Evolutionary conservation across 306 rosid genomes (phyloP), one percentile per base, ranked within the genome.

Genomic region (Lagenaria siceraria): DNA sequence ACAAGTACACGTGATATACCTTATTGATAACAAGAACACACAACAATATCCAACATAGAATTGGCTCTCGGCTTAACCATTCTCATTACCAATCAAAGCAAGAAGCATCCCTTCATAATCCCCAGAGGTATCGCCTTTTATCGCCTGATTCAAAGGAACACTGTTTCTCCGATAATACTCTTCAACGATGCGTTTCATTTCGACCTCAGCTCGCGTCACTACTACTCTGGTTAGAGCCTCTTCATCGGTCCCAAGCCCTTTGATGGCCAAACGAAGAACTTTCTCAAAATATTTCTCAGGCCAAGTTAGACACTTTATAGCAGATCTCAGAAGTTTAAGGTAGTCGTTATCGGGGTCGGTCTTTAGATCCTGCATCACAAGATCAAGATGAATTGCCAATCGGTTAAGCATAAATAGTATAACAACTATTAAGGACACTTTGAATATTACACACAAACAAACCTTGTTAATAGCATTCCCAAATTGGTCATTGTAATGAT

Each of bases 211-310:
- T 27, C 87, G 68, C 6, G 85, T 84, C 8, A 55, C 81, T 1
- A 84, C 66, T 14, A 79, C 81, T 29, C 85, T 70, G 8, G 85
- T 79, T 25, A 84, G 81, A 62, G 83, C 85, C 43, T 81, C 87
- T 71, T 84, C 85, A 54, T 84, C 87, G 0, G 85, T 81, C 25
- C 85, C 87, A n/a, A 54, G 76, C n/a, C 52, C 61, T 78, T 84
- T 84, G 38, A 81, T 70, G 59, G 85, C 78, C 13, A 81, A 33
- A 13, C 85, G 78, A 35, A 79, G 29, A 40, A 75, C 75, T 81
- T 81, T 84, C 79, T 81, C 87, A 24, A 79, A 84, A 40, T 71
- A 80, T 31, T 80, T 80, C 43, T 80, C 82, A 0, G 87, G 82
- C 68, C 77, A 25, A 53, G 79, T 40, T 46, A 81, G 29, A 68